Evolutionary conservation across 805 yeast genomes (phyloP), one percentile per base, ranked within the genome.

Genomic region (Phaffomyces opuntiae): DNA sequence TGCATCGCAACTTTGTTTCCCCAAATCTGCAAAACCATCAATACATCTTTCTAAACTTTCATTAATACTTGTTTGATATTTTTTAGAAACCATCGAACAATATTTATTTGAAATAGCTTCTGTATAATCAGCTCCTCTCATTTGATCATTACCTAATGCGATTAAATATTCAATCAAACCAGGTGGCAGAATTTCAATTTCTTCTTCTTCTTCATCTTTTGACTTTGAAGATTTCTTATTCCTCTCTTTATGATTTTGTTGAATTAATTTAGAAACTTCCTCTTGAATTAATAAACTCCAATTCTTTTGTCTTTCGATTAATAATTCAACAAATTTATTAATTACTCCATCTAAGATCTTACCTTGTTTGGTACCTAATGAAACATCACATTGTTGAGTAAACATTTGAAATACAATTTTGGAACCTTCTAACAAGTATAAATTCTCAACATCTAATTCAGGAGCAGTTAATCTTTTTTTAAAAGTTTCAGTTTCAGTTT

Each of bases 361-460:
- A 7, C 89, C 87, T 62, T 86, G 89, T 4, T 87, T 87, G 4
- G 91, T 80, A 31, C 83, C 90, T 0, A 89, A 86, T 0, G 95
- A 93, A 7, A 85, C 90, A 50, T 85, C 95, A 14, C 87, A 82
- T 62, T 89, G 96, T 59, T 88, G 96, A n/a, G 83, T 81, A 47
- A 88, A 78, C 82, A 88, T 83, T 50, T 85, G 79, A 61, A 86
- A 81, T 27, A 89, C 81, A 5, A 84, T 81, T 49, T 80, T 83
- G 44, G 88, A 84, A 45, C 88, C 93, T 45, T 87, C 87, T 45
- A 88, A 66, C 25, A 82, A 87, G 42, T 72, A 72, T 14, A 76
- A 68, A 13, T 79, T 77, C 47, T 87, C 87, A 6, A 79, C 73
- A 59, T 83, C 88, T 5, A 67, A 59, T 46, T 81, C 87, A 8